Conservation (phyloP, 108 stramenopile genomes). For the Poteriospumella lacustris region DNA sequence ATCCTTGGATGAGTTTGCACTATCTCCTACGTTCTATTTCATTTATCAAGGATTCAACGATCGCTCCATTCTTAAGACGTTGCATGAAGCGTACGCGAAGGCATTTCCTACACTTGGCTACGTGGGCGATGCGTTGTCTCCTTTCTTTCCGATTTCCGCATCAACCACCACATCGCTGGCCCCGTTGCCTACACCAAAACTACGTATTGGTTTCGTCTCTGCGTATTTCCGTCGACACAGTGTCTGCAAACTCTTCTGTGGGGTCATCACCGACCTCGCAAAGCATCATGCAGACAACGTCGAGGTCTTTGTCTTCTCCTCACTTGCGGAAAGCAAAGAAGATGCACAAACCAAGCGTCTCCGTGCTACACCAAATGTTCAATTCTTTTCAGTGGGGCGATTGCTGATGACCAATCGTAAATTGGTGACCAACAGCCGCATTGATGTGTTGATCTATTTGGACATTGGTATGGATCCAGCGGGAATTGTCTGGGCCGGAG, state of each 20-base stretch:
- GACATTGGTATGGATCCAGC: slow-evolving; percentile 33
- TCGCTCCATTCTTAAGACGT: not conserved
- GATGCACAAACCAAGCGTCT: not conserved
- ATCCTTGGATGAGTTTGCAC: not conserved
- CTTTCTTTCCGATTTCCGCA: not conserved
- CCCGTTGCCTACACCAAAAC: not conserved
- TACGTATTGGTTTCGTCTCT: slow-evolving; percentile 31
- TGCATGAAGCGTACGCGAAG: not conserved
- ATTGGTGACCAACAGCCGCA: not conserved
- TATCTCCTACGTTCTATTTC: slow-evolving; percentile 31
- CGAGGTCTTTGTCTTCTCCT: slow-evolving; percentile 13
- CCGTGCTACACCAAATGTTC: not conserved
- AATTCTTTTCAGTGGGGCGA: not conserved
- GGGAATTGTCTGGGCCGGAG: slow-evolving; percentile 6
- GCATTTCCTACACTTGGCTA: not conserved
- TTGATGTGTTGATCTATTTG: slow-evolving; percentile 32
- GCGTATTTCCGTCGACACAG: slow-evolving; percentile 22
- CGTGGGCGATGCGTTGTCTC: not conserved
- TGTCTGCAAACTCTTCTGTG: slow-evolving; percentile 33
- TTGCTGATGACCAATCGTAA: not conserved
- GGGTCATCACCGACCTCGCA: slow-evolving; percentile 4
- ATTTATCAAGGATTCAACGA: slow-evolving; percentile 34
- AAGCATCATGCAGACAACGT: not conserved
- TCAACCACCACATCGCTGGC: not conserved
- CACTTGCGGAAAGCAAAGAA: not conserved